Conservation (phyloP, 2,329 filamentous ascomycete species). For the Scedosporium boydii region DNA sequence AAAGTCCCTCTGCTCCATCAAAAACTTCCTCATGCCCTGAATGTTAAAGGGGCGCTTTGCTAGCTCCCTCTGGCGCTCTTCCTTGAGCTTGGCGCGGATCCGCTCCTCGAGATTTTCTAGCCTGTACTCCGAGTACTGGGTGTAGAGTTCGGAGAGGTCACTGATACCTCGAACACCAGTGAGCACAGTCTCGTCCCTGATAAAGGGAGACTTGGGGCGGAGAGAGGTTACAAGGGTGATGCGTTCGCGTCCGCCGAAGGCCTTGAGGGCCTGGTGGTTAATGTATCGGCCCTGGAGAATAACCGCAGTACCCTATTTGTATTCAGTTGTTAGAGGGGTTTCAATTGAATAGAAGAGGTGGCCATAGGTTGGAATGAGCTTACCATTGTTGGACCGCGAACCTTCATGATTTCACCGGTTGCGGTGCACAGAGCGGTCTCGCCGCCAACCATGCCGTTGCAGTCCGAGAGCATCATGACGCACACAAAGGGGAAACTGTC, state of each 20-base stretch:
- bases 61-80: conserved; percentile 8
- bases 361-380: conserved; percentile 11
- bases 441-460: conserved; percentile 51
- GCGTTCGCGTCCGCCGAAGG: conserved; percentile 48
- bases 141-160: conserved; percentile 47
- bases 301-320: conserved; percentile 49
- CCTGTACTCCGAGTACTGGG: conserved; percentile 52
- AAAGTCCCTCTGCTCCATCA: conserved; percentile 16
- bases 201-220: conserved; percentile 42
- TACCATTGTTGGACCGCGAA: conserved; percentile 51
- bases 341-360: neutral
- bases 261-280: conserved; percentile 51
- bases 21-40: conserved; percentile 9
- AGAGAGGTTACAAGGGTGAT: conserved; percentile 60
- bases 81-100: conserved; percentile 12
- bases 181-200: conserved; percentile 51
- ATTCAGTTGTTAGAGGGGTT: conserved; percentile 12
- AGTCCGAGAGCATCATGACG: conserved; percentile 58
- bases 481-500: conserved; percentile 61
- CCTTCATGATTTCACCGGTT: conserved; percentile 43
- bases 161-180: conserved; percentile 51
- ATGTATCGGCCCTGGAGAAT: conserved; percentile 61
- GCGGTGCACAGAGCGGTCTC: conserved; percentile 51
- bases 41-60: conserved; percentile 11
- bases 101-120: conserved; percentile 54